Conservation (phyloP, 176 grass and related monocot species). For the Thalia dealbata region DNA sequence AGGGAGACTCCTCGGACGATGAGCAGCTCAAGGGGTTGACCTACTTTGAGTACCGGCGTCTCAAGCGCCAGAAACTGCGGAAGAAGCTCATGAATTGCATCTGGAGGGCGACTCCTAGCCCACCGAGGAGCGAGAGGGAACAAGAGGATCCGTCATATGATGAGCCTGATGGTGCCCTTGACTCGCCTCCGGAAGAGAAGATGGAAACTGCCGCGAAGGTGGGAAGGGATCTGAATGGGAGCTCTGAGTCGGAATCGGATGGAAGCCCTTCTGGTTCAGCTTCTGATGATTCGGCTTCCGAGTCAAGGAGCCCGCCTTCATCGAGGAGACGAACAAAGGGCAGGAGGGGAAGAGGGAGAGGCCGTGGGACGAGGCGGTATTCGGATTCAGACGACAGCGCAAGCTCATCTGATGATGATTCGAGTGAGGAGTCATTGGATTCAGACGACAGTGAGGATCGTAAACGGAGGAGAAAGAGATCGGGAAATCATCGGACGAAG, state of each 20-base stretch:
- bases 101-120: constrained; percentile 59
- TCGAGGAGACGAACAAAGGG: constrained; percentile 28
- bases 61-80: constrained; percentile 68
- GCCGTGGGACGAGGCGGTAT: constrained; percentile 30
- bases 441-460: constrained; percentile 38
- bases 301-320: constrained; percentile 2
- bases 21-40: constrained; percentile 66
- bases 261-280: neutral
- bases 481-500: neutral
- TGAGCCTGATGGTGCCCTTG: constrained; percentile 13
- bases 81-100: constrained; percentile 65
- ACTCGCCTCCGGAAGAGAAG: constrained; percentile 9
- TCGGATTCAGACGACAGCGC: constrained; percentile 24
- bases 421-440: constrained; percentile 33
- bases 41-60: constrained; percentile 75
- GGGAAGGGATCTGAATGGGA: neutral
- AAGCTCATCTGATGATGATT: constrained; percentile 17
- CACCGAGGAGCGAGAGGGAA: constrained; percentile 36
- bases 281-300: neutral
- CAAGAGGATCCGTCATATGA: constrained; percentile 19
- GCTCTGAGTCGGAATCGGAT: neutral
- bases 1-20: constrained; percentile 24
- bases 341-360: constrained; percentile 38
- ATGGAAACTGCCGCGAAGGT: constrained; percentile 22
- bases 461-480: constrained; percentile 44